phyloP scores from a whole-genome alignment of 352 stramenopile genomes.

The Phytopythium montanum region DNA sequence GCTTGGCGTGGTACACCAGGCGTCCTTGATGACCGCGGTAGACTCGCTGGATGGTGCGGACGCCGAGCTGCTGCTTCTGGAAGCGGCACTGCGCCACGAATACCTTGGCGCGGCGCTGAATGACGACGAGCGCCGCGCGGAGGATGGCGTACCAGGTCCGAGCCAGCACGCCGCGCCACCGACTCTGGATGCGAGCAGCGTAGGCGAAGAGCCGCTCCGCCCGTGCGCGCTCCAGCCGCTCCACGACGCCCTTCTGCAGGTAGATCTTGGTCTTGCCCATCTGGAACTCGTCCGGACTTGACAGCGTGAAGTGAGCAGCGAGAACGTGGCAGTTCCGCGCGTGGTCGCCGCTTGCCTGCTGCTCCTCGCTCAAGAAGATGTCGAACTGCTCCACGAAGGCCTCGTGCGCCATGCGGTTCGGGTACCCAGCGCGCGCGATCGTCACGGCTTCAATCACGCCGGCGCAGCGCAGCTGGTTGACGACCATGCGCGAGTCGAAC shows the following conservation, averaged over 20 bases:
- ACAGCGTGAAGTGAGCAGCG: conserved; percentile 58
- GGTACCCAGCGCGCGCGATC: conserved; percentile 74
- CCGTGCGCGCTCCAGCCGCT: conserved; percentile 60
- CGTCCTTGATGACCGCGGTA: conserved; percentile 32
- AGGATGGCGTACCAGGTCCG: conserved; percentile 32
- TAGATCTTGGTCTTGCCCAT: conserved; percentile 87
- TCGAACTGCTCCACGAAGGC: conserved; percentile 65
- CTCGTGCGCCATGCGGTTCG: conserved; percentile 76
- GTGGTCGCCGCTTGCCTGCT: conserved; percentile 18
- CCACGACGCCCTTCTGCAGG: conserved; percentile 78
- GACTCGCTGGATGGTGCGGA: conserved; percentile 29
- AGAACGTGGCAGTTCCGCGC: conserved; percentile 41
- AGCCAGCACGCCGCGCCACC: conserved; percentile 47
- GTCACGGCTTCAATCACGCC: conserved; percentile 80
- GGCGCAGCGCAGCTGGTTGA: conserved; percentile 74
- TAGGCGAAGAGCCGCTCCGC: conserved; percentile 66
- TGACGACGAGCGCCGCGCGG: conserved; percentile 28
- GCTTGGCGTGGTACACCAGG: conserved; percentile 9
- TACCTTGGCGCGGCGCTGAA: conserved; percentile 48
- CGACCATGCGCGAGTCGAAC: conserved; percentile 71
- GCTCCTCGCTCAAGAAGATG: conserved; percentile 49
- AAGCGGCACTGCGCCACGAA: conserved; percentile 40
- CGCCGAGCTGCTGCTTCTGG: conserved; percentile 17
- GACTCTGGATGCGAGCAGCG: conserved; percentile 56
- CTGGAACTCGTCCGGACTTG: conserved; percentile 64